These are phyloP conservation scores for Aspergillus homomorphus DNA, from an alignment of 495 filamentous ascomycete genomes.

Conservation along the genomic window DNA sequence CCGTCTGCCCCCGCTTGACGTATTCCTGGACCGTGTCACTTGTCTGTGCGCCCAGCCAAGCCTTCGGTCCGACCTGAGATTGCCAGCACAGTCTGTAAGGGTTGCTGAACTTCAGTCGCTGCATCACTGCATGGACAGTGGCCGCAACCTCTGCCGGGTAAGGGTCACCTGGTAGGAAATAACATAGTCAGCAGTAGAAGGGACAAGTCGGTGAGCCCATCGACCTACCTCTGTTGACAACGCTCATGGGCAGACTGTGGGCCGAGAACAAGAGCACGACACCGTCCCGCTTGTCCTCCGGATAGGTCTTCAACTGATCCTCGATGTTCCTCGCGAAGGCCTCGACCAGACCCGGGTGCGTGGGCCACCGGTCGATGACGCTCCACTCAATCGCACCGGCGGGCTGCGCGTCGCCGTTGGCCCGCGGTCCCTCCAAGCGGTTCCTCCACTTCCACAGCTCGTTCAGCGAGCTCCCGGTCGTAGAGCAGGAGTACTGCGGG, in stretches of 20 bases:
- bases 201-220: not conserved
- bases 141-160: constrained; percentile 97
- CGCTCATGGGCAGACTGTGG: constrained; percentile 93
- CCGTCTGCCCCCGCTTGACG: constrained; percentile 84
- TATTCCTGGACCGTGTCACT: constrained; percentile 82
- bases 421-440: constrained; percentile 74
- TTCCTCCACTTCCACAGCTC: constrained; percentile 97
- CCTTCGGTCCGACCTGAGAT: constrained; percentile 91
- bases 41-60: constrained; percentile 96
- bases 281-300: constrained; percentile 67
- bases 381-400: constrained; percentile 85
- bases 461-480: constrained; percentile 92
- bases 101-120: constrained; percentile 78
- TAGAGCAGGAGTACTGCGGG: constrained; percentile 98
- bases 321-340: constrained; percentile 91
- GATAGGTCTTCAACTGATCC: constrained; percentile 75
- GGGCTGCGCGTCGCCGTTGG: constrained; percentile 44
- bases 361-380: constrained; percentile 97
- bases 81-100: constrained; percentile 96
- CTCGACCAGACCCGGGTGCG: constrained; percentile 84
- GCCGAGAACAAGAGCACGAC: constrained; percentile 92
- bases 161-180: constrained; percentile 71
- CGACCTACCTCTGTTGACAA: constrained; percentile 78
- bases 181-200: not conserved
- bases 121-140: constrained; percentile 96